Evolutionary conservation across 176 grass and related monocot species (phyloP), one percentile per base, ranked within the genome.

Genomic region (Metroxylon sagu): DNA sequence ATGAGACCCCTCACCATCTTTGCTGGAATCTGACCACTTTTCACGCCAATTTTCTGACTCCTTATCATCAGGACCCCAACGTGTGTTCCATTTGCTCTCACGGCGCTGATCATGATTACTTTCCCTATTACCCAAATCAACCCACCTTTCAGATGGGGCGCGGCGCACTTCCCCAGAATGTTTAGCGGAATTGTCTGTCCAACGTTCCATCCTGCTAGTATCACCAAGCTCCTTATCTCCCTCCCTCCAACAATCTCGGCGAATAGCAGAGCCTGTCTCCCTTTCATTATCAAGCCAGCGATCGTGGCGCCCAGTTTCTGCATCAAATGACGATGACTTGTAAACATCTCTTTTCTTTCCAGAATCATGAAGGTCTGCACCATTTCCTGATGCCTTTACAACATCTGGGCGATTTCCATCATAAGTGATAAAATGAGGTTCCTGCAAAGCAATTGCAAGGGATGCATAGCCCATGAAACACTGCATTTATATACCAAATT

Each of bases 271-370:
- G 81, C 79, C 90, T 67, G 83, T 81, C 63, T 98, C 93, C 50
- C 87, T 80, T 70, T 98, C 93, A 68, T 98, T 87, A 57, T 98
- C 93, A 29, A 82, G 84, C 93, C 93, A 98, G 15, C 81, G 84
- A 35, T 89, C 87, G 53, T 66, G 70, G 23, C 73, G 77, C 25
- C 69, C 93, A 81, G 71, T 61, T 72, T 93, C 80, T 70, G 64
- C 27, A 55, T 92, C 84, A 71, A 83, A 70, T 50, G 73, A 62
- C 25, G 88, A 62, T 54, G 79, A 63, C 76, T 78, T 98, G 66
- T 89, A 98, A 75, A 77, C 81, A 62, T 82, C 78, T 6, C 54
- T 82, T 83, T 73, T 85, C 67, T 79, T 90, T 16, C 4, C 50
- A 59, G 39, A 64, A 68, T 70, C 67, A 57, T 35, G 59, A 17